Percentiles rank a stretch among this genome's conserved stretches.
Conservation (phyloP, 805 yeast genomes). For the Sugiyamaella qingdaonensis region DNA sequence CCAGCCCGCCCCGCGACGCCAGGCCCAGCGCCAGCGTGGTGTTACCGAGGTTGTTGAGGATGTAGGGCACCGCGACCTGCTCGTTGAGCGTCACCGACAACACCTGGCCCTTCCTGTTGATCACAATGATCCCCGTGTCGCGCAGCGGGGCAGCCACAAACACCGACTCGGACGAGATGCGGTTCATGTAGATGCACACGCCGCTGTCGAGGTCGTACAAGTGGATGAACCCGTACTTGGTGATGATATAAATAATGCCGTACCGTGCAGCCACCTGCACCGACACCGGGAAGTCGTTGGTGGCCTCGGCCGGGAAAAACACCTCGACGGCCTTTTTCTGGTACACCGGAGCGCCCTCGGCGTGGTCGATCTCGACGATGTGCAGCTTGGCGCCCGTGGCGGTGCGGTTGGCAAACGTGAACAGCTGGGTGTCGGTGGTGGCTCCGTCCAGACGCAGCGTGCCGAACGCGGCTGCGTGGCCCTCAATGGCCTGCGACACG, state of each 20-base stretch:
- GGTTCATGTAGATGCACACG: conserved; percentile 85
- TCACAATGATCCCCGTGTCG: conserved; percentile 81
- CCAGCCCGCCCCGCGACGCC: conserved; percentile 93
- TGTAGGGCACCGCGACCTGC: conserved; percentile 82
- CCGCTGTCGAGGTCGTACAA: conserved; percentile 92
- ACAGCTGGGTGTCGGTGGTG: conserved; percentile 70
- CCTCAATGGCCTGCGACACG: conserved; percentile 95
- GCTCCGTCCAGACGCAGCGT: conserved; percentile 70
- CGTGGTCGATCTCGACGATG: conserved; percentile 94
- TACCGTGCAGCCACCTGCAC: conserved; percentile 79
- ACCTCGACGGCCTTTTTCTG: conserved; percentile 87
- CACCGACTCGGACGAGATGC: conserved; percentile 93
- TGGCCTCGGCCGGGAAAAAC: conserved; percentile 94
- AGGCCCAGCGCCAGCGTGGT: conserved; percentile 80
- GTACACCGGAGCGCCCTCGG: conserved; percentile 74
- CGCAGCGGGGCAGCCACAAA: conserved; percentile 80
- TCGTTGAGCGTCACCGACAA: conserved; percentile 85
- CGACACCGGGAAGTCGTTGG: conserved; percentile 93
- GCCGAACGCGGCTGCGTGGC: conserved; percentile 93
- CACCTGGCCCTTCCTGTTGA: conserved; percentile 94
- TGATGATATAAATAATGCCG: conserved; percentile 83
- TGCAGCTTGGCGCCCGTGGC: conserved; percentile 83
- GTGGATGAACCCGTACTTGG: conserved; percentile 96
- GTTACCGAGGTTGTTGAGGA: conserved; percentile 79
- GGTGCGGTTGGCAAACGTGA: conserved; percentile 87